Percentiles rank a stretch among this genome's conserved stretches.
Conservation (phyloP, 2,329 filamentous ascomycete species). For the Sporothrix mexicana region DNA sequence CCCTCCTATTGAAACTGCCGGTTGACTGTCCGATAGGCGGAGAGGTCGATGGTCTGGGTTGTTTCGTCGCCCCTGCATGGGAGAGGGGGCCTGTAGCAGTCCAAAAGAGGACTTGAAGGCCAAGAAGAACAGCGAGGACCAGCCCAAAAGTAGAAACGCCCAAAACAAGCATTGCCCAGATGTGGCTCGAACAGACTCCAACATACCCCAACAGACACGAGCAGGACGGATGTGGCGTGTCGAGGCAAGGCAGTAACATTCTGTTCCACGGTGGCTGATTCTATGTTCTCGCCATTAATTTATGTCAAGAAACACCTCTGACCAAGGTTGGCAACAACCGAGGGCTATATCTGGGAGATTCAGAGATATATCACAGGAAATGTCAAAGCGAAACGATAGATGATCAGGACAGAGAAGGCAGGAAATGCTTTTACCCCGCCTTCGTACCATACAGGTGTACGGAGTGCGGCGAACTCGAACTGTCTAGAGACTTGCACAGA, state of each 20-base stretch:
- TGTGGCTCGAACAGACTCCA: background rate
- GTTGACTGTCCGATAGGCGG: slow-evolving; percentile 16
- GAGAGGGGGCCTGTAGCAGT: background rate
- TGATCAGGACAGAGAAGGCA: background rate
- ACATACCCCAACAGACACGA: background rate
- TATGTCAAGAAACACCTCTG: background rate
- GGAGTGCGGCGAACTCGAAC: too few species aligned
- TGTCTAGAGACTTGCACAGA: too few species aligned
- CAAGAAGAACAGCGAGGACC: background rate
- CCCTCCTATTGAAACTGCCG: slow-evolving; percentile 4
- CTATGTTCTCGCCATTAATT: background rate
- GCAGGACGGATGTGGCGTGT: background rate
- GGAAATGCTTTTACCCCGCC: background rate
- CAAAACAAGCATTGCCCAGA: slow-evolving; percentile 12
- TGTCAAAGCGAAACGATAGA: background rate
- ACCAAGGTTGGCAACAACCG: background rate
- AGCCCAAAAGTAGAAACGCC: background rate
- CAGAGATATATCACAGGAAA: background rate
- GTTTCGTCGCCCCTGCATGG: slow-evolving; percentile 3
- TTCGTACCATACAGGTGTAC: background rate
- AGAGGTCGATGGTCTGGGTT: background rate
- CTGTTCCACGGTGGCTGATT: background rate
- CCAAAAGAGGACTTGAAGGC: background rate
- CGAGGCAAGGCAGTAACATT: background rate
- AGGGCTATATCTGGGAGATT: background rate